Percentiles rank a stretch among this genome's conserved stretches.
phyloP scores from a whole-genome alignment of 1,284 basidiomycete species.

The Phlebopus sp. region DNA sequence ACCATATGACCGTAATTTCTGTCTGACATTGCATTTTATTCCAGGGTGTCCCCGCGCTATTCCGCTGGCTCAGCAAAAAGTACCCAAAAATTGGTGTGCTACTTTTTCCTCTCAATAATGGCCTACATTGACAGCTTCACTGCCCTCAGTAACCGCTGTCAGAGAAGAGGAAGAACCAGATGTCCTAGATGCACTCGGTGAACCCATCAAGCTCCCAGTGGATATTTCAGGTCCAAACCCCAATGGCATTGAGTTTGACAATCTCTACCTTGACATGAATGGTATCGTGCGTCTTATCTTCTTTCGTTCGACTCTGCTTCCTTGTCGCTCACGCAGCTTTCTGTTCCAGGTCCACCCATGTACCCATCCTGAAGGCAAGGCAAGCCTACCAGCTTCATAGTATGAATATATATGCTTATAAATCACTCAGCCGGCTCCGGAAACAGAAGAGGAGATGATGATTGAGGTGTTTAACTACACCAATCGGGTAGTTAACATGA shows the following conservation, averaged over 20 bases:
- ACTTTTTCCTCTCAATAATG: background rate
- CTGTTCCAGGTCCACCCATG: slow-evolving; percentile 85
- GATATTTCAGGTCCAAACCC: slow-evolving; percentile 88
- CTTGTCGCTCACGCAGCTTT: background rate
- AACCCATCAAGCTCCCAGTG: slow-evolving; percentile 71
- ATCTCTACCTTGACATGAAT: slow-evolving; percentile 94
- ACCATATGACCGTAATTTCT: background rate
- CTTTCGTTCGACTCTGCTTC: background rate
- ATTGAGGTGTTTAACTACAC: slow-evolving; percentile 96
- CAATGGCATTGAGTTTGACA: slow-evolving; percentile 96
- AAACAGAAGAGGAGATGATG: slow-evolving; percentile 99
- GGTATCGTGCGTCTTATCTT: slow-evolving; percentile 60
- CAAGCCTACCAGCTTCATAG: slow-evolving; percentile 26
- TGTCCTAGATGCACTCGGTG: slow-evolving; percentile 66
- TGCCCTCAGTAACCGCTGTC: slow-evolving; percentile 64
- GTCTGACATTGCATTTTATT: slow-evolving; percentile 1
- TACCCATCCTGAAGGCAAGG: slow-evolving; percentile 97
- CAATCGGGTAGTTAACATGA: slow-evolving; percentile 96
- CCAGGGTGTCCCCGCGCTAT: slow-evolving; percentile 91
- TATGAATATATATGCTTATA: background rate
- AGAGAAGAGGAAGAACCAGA: slow-evolving; percentile 78
- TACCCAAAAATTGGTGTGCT: slow-evolving; percentile 89
- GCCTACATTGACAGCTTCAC: background rate
- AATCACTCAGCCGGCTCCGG: slow-evolving; percentile 75
- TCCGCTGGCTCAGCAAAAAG: slow-evolving; percentile 94